Conservation (phyloP, 2,329 filamentous ascomycete species). For the Nigrograna mackinnonii region DNA sequence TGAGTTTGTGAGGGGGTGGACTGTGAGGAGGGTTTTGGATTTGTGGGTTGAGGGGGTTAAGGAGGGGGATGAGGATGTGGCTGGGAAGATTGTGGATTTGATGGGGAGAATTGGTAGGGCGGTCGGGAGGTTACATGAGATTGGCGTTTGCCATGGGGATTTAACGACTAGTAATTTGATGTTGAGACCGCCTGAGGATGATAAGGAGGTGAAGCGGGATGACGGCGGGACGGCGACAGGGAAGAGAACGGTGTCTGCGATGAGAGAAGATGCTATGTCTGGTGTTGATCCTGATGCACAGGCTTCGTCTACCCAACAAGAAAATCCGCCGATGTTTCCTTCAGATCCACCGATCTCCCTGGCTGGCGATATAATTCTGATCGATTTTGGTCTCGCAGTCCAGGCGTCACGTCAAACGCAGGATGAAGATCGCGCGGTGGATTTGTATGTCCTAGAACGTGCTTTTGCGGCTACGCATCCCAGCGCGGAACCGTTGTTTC, state of each 20-base stretch:
- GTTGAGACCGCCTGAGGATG: constrained; percentile 48
- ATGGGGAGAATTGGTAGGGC: constrained; percentile 72
- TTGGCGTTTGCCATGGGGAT: constrained; percentile 92
- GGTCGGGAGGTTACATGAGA: constrained; percentile 76
- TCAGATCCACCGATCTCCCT: constrained; percentile 31
- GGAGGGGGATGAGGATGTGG: constrained; percentile 15
- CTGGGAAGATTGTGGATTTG: constrained; percentile 49
- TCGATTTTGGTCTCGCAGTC: constrained; percentile 90
- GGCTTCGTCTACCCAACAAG: not conserved
- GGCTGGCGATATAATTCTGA: constrained; percentile 80
- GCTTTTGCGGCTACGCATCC: constrained; percentile 96
- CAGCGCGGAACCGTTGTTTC: constrained; percentile 75
- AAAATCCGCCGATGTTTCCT: not conserved
- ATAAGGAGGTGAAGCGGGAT: not conserved
- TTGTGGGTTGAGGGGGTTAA: constrained; percentile 58
- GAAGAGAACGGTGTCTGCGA: constrained; percentile 20
- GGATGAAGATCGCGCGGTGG: constrained; percentile 93
- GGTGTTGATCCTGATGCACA: constrained; percentile 1
- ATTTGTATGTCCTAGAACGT: constrained; percentile 92
- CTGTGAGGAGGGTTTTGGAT: constrained; percentile 72
- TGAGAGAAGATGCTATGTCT: constrained; percentile 26
- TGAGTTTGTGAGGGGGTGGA: constrained; percentile 59
- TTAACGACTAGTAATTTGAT: constrained; percentile 98
- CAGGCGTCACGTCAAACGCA: constrained; percentile 63
- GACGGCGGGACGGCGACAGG: constrained; percentile 3